These are phyloP conservation scores for Lasiosphaeria hispida DNA, from an alignment of 495 filamentous ascomycete species.

Conservation along the genomic window DNA sequence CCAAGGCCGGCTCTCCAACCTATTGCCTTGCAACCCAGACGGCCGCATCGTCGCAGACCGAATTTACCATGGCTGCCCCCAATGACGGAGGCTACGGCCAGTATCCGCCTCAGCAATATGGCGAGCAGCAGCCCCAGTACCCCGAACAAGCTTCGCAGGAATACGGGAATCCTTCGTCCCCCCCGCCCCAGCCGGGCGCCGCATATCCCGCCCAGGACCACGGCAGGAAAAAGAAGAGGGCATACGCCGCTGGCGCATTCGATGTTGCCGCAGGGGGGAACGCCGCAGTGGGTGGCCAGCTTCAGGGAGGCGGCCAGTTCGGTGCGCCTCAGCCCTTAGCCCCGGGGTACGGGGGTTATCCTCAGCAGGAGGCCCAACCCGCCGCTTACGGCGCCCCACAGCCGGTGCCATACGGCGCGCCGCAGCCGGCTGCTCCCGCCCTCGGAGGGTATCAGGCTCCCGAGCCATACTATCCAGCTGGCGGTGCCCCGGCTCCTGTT, in stretches of 20 bases:
- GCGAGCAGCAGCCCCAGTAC: slow-evolving; percentile 43
- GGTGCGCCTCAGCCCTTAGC: slow-evolving; percentile 35
- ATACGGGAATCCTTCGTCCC: slow-evolving; percentile 38
- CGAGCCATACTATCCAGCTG: slow-evolving; percentile 60
- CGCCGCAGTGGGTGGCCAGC: slow-evolving; percentile 56
- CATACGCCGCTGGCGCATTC: slow-evolving; percentile 91
- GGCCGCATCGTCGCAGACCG: slow-evolving; percentile 6
- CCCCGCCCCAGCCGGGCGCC: slow-evolving; percentile 35
- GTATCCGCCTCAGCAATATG: slow-evolving; percentile 64
- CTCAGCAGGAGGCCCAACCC: slow-evolving; percentile 59
- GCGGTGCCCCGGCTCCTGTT: slow-evolving; percentile 43
- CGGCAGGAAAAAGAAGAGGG: slow-evolving; percentile 77
- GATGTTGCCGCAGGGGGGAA: slow-evolving; percentile 91
- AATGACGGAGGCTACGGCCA: slow-evolving; percentile 55
- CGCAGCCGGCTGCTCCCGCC: slow-evolving; percentile 40
- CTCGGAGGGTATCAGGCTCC: slow-evolving; percentile 62
- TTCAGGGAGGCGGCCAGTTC: slow-evolving; percentile 34
- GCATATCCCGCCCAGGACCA: slow-evolving; percentile 48
- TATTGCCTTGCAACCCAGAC: slow-evolving; percentile 1
- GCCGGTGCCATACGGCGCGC: slow-evolving; percentile 44
- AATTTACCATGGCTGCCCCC: slow-evolving; percentile 52
- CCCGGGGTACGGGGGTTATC: slow-evolving; percentile 57
- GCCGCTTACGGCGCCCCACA: slow-evolving; percentile 50
- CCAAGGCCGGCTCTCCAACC: not conserved
- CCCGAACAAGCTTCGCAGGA: slow-evolving; percentile 31